A percentile compares a stretch with the other conserved stretches of the same genome.
Conservation (phyloP, 169 alveolate species). For the Plasmodium gonderi region DNA sequence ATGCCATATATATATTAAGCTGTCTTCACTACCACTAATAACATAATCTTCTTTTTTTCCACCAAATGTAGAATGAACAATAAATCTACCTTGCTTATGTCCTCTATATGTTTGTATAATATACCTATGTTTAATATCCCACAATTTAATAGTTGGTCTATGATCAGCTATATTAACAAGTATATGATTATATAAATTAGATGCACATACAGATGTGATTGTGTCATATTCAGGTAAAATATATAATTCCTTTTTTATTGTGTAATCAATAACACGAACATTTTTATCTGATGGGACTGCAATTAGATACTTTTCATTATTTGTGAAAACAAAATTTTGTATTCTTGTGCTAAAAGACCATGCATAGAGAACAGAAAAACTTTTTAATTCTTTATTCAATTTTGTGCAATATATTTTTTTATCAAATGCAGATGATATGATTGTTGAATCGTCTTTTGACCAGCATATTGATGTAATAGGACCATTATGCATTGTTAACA, state of each 20-base stretch:
- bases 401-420: slow-evolving; percentile 77
- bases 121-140: slow-evolving; percentile 84
- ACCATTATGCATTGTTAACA: slow-evolving; percentile 77
- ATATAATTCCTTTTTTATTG: slow-evolving; percentile 51
- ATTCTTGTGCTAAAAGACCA: slow-evolving; percentile 79
- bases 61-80: slow-evolving; percentile 87
- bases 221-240: slow-evolving; percentile 82
- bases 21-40: slow-evolving; percentile 90
- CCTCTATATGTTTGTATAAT: slow-evolving; percentile 88
- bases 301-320: slow-evolving; percentile 78
- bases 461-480: slow-evolving; percentile 76
- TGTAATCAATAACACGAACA: slow-evolving; percentile 78
- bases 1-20: slow-evolving; percentile 90
- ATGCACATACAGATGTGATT: slow-evolving; percentile 79
- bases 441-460: slow-evolving; percentile 77
- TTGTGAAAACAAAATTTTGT: slow-evolving; percentile 76
- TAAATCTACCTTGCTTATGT: slow-evolving; percentile 87
- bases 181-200: slow-evolving; percentile 79
- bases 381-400: slow-evolving; percentile 56
- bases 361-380: slow-evolving; percentile 56
- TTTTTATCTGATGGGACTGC: slow-evolving; percentile 79
- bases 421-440: slow-evolving; percentile 79
- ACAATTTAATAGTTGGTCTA: slow-evolving; percentile 83
- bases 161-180: slow-evolving; percentile 83
- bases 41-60: slow-evolving; percentile 88